Base-by-base conservation (phyloP, 768 basidiomycete genomes). In the Mycena polygramma region DNA sequence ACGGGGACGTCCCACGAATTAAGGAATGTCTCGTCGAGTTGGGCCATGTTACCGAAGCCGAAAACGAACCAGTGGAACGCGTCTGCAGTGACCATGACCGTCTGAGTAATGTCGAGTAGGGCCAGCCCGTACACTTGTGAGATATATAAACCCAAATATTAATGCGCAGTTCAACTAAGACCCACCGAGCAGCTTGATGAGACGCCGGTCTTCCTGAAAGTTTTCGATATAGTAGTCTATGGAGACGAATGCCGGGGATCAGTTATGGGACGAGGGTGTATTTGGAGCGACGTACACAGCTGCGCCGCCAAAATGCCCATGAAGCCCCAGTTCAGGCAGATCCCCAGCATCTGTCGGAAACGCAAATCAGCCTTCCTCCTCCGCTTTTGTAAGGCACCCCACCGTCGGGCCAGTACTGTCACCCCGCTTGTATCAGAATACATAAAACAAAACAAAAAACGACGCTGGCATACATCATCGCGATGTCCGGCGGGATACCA, bases 1-100 rank as follows among this genome's bases (percentile, higher is more conserved):
- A 76, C 45, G 6, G 75, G 75, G 6, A 71, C 71, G 59, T 77
- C 73, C 55, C 59, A 75, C 17, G 73, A 62, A 41, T 66, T 71
- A 10, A 75, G 45, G 37, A 73, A 73, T 1, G 71, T 64, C 7
- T 73, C 37, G 57, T 62, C 55, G 8, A 77, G 61, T 7, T 19
- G 13, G 7, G 36, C 48, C 54, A 70, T 70, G 45, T 77, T 59
- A 20, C 76, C 76, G 48, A 71, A 77, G 15, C 76, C 76, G 39
- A 66, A 71, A 0, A 71, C 76, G 37, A 73, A 77, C 76, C 76
- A 77, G 37, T 74, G 75, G 57, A 76, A 71, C 17, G 72, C 74
- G 60, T 77, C 76, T 6, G 74, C 73, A 26, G 75, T 74, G 22
- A 68, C 46, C 36, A 76, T 48, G 43, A 41, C 45, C 8, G 75